phyloP scores from a whole-genome alignment of 2,329 filamentous ascomycete species.

The Leptographium radiaticola region DNA sequence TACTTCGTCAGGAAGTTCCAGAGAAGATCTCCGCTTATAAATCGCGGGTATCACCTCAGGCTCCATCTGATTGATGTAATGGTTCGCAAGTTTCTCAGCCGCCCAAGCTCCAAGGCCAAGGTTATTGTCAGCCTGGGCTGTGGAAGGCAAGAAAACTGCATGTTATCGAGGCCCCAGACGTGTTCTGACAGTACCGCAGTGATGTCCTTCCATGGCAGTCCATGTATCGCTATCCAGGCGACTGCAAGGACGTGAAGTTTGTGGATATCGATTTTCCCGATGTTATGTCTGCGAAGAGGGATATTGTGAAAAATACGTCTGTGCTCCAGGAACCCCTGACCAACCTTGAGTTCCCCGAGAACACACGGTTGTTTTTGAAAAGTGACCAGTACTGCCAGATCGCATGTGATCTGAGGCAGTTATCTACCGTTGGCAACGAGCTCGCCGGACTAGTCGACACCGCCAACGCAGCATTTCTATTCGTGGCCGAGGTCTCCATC shows the following conservation, averaged over 20 bases:
- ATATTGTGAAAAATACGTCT: constrained; percentile 49
- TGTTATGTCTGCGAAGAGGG: constrained; percentile 61
- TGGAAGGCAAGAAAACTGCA: constrained; percentile 57
- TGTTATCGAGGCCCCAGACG: neutral
- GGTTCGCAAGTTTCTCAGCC: constrained; percentile 57
- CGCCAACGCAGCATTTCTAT: constrained; percentile 52
- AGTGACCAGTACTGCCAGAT: constrained; percentile 65
- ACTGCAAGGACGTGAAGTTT: constrained; percentile 50
- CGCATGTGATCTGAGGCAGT: constrained; percentile 66
- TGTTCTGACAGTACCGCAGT: constrained; percentile 27
- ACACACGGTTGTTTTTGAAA: constrained; percentile 39
- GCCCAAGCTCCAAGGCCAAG: constrained; percentile 42
- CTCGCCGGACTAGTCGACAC: constrained; percentile 47
- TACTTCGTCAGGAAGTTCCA: constrained; percentile 79
- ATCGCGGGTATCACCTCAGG: constrained; percentile 77
- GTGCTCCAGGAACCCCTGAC: constrained; percentile 42
- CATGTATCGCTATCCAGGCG: constrained; percentile 49
- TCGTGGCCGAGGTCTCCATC: constrained; percentile 79
- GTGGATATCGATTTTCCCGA: constrained; percentile 80
- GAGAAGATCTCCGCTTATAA: constrained; percentile 75
- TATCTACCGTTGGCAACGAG: constrained; percentile 44
- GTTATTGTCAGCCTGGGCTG: constrained; percentile 76
- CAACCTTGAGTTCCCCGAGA: constrained; percentile 26
- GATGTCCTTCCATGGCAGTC: constrained; percentile 82
- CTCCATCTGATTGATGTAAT: constrained; percentile 70